phyloP scores from a whole-genome alignment of 1,139 yeast genomes.

The Yamadazyma membranifaciens region DNA sequence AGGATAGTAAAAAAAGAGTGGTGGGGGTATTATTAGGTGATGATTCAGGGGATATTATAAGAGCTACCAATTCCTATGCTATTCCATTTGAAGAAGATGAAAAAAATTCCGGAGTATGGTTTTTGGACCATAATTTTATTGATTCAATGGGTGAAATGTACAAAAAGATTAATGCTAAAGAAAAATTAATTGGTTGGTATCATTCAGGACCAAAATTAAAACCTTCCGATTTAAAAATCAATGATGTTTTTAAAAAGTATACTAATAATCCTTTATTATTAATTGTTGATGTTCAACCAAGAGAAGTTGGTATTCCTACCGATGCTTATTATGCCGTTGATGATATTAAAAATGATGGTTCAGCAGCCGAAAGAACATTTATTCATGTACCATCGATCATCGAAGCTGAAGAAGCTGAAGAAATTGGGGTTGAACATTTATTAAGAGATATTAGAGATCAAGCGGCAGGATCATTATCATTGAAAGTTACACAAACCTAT shows the following conservation, averaged over 20 bases:
- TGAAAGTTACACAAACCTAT: constrained; percentile 83
- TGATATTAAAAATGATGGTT: constrained; percentile 96
- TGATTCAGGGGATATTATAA: constrained; percentile 51
- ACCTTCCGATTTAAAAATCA: constrained; percentile 85
- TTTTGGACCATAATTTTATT: constrained; percentile 92
- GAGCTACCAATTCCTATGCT: constrained; percentile 78
- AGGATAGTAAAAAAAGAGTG: constrained; percentile 71
- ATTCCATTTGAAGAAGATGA: constrained; percentile 98
- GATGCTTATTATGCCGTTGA: constrained; percentile 94
- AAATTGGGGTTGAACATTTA: constrained; percentile 96
- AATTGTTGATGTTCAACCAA: constrained; percentile 89
- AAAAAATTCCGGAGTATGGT: constrained; percentile 92
- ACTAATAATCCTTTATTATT: constrained; percentile 79
- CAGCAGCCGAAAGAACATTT: constrained; percentile 89
- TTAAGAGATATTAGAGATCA: constrained; percentile 94
- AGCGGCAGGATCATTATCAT: constrained; percentile 90
- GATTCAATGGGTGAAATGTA: constrained; percentile 98
- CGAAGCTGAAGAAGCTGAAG: constrained; percentile 99
- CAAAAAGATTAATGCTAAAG: constrained; percentile 95
- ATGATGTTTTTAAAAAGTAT: constrained; percentile 82
- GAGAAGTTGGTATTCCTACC: constrained; percentile 84
- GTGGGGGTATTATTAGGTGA: constrained; percentile 95
- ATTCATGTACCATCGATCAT: constrained; percentile 89
- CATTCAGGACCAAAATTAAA: constrained; percentile 95
- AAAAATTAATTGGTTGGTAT: constrained; percentile 96